Evolutionary conservation across 345 rosid species (phyloP).

Genomic region (Hypericum perforatum): DNA sequence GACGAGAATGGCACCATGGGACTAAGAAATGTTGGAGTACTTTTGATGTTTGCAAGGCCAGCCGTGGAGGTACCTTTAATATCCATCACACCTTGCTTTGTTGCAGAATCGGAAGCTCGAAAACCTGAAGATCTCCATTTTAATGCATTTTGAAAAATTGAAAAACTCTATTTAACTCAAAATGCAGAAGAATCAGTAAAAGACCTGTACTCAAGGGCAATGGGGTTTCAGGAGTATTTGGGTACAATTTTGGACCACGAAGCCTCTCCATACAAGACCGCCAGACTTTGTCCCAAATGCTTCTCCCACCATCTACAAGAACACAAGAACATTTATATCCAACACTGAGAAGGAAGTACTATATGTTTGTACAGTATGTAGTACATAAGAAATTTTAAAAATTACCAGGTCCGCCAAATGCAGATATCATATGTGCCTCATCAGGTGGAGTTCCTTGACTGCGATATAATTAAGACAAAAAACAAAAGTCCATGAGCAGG

Average conservation of each 20-base stretch:
- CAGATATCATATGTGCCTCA: slow-evolving; percentile 93
- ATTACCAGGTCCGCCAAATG: slow-evolving; percentile 91
- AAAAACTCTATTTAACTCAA: slow-evolving; percentile 1
- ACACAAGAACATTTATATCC: slow-evolving; percentile 8
- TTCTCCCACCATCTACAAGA: slow-evolving; percentile 66
- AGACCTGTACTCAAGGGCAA: slow-evolving; percentile 61
- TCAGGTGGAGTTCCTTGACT: slow-evolving; percentile 91
- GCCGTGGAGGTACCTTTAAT: slow-evolving; percentile 42
- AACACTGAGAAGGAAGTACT: slow-evolving; percentile 2
- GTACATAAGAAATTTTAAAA: slow-evolving; percentile 11
- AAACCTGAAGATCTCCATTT: slow-evolving; percentile 23
- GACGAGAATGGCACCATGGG: slow-evolving; percentile 66
- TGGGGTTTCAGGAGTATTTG: slow-evolving; percentile 52
- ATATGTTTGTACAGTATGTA: too few relatives aligned
- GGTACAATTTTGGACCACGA: slow-evolving; percentile 40
- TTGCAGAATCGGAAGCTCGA: slow-evolving; percentile 39
- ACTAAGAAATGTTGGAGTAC: slow-evolving; percentile 36
- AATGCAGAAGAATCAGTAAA: slow-evolving; percentile 1
- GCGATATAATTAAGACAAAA: slow-evolving; percentile 22
- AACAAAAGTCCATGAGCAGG: neutral
- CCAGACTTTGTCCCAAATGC: slow-evolving; percentile 79
- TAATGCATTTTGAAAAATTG: slow-evolving; percentile 10
- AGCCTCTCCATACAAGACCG: slow-evolving; percentile 53
- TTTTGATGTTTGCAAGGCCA: slow-evolving; percentile 46
- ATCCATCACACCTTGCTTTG: slow-evolving; percentile 28